Evolutionary conservation across 768 basidiomycete species (phyloP).

Genomic region (Neoboletus brunneissimus): DNA sequence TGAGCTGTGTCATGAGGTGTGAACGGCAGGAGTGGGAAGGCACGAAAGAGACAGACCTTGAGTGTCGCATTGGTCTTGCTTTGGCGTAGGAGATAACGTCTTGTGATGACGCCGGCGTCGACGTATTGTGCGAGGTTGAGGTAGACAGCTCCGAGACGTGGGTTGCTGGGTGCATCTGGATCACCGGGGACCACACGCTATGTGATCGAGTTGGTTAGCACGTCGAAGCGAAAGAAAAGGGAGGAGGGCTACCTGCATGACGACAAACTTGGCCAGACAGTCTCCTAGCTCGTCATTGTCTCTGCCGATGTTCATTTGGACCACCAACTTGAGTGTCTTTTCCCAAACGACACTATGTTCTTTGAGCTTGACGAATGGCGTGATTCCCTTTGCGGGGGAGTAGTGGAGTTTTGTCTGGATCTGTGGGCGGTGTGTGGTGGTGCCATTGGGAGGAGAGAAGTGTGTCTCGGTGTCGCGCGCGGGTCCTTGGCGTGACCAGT

Average conservation of each 20-base stretch:
- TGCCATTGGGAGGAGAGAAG: background rate
- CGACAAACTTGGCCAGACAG: constrained; percentile 60
- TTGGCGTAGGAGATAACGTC: constrained; percentile 65
- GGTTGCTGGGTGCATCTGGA: constrained; percentile 52
- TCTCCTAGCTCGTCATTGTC: constrained; percentile 47
- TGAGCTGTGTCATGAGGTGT: constrained; percentile 41
- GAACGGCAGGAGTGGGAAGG: background rate
- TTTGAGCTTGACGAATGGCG: constrained; percentile 54
- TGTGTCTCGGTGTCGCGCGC: background rate
- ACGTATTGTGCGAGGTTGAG: constrained; percentile 78
- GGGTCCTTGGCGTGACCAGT: constrained; percentile 22
- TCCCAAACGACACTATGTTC: constrained; percentile 68
- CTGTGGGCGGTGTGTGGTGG: background rate
- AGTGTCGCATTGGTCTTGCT: constrained; percentile 80
- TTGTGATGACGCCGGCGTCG: constrained; percentile 51
- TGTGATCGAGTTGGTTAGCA: background rate
- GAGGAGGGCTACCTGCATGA: constrained; percentile 45
- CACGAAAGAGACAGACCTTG: constrained; percentile 42
- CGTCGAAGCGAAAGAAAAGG: background rate
- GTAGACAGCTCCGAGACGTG: constrained; percentile 60
- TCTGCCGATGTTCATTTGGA: constrained; percentile 61
- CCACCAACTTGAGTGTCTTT: constrained; percentile 50
- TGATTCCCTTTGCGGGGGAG: constrained; percentile 55
- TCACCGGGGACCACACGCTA: constrained; percentile 60
- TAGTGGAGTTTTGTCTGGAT: constrained; percentile 1